Base-by-base conservation (phyloP, 768 basidiomycete species). In the Trametes maxima region DNA sequence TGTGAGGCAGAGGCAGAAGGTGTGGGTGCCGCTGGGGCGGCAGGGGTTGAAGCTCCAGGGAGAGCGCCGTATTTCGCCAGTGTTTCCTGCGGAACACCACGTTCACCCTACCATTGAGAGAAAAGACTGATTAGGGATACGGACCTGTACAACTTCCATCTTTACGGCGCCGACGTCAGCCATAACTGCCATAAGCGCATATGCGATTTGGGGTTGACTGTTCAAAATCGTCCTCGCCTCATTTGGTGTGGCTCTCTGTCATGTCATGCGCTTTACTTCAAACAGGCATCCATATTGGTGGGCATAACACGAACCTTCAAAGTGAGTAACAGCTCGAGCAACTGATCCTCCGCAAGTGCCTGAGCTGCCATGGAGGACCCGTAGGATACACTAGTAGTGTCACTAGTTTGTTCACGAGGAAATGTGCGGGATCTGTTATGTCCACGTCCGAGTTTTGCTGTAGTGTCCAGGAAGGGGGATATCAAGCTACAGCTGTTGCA, bases 121-220 rank as follows among this genome's bases (percentile, higher is more conserved):
- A 19, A 48, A 7, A 17, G 33, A 21, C 35, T 22, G 6, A 13
- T 4, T 21, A 10, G 48, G 57, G 19, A 36, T 43, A 68, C 76
- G 42, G 60, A 90, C 90, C 78, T 90, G 88, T 65, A 91, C 84
- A 7, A 90, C 88, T 46, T 90, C 86, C 49, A 89, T 78, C 51
- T 90, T 85, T 39, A 92, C 79, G 0, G 87, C 88, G 57, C 87
- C 85, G 75, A 92, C 84, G 57, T 83, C 84, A 21, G 90, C 89
- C 89, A 92, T 90, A 39, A 91, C 82, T 0, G 82, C 81, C 59
- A 92, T 88, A 0, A 92, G 76, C 1, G 87, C 88, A 72, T 90
- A 91, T 0, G 89, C 85, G 57, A 92, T 90, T 54, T 86, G 85
- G 0, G 90, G 90, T 62, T 89, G 88, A 16, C 80, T 78, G 65